Conservation (phyloP, 345 rosid species). For the Eutrema yunnanense region DNA sequence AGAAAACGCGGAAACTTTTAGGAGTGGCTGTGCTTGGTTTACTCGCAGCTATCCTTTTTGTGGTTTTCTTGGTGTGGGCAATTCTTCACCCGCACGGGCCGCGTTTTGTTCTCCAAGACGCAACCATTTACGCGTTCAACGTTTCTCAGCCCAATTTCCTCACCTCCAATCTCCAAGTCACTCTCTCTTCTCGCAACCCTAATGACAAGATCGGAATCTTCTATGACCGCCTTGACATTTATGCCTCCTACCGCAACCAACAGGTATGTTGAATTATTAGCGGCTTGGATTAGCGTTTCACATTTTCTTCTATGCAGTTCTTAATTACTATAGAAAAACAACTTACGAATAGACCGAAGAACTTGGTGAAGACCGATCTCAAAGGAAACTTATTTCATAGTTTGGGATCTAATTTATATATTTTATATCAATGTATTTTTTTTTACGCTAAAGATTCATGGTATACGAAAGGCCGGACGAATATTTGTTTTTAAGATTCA, state of each 20-base stretch:
- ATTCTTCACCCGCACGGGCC: slow-evolving; percentile 75
- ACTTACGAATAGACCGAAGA: not conserved
- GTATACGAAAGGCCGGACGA: not conserved
- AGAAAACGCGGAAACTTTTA: slow-evolving; percentile 19
- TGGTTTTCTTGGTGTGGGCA: slow-evolving; percentile 72
- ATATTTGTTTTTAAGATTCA: too few species aligned
- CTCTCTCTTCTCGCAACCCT: slow-evolving; percentile 71
- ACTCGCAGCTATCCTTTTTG: slow-evolving; percentile 16
- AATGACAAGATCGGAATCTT: slow-evolving; percentile 71
- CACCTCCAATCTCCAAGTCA: slow-evolving; percentile 74
- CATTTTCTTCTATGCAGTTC: not conserved
- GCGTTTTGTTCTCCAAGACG: slow-evolving; percentile 71
- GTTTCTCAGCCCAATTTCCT: slow-evolving; percentile 53
- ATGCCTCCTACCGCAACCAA: slow-evolving; percentile 71
- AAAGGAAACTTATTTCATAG: not conserved
- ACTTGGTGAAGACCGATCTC: not conserved
- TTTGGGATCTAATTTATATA: not conserved
- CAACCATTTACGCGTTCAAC: slow-evolving; percentile 80
- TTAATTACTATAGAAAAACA: not conserved
- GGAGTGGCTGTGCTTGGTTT: slow-evolving; percentile 19
- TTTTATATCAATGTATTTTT: not conserved
- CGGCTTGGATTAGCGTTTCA: not conserved
- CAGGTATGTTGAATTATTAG: slow-evolving; percentile 25
- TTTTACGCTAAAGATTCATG: not conserved
- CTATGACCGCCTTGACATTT: slow-evolving; percentile 68